Conservation (phyloP, 139 green algal genomes). For the Edaphochlamys debaryana region DNA sequence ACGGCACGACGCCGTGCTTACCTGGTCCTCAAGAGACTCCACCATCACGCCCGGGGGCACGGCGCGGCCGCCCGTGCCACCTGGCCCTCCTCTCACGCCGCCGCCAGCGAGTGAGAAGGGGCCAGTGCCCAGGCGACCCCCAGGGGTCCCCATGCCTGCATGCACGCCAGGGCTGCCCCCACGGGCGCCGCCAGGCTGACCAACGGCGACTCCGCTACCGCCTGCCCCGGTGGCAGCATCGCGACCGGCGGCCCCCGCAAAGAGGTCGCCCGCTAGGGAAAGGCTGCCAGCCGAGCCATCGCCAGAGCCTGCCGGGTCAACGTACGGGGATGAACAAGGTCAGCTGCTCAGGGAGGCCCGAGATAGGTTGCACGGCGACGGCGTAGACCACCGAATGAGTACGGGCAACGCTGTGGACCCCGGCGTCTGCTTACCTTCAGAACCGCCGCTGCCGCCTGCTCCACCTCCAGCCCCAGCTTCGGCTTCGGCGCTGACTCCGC, state of each 20-base stretch:
- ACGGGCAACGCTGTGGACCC: too few species aligned
- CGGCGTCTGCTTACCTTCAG: too few species aligned
- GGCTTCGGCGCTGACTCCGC: too few species aligned
- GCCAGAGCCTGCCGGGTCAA: background rate
- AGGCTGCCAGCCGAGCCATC: background rate
- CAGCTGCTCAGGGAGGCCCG: too few species aligned
- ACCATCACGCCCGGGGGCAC: background rate
- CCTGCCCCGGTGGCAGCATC: background rate
- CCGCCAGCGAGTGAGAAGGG: background rate
- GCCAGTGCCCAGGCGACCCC: too few species aligned
- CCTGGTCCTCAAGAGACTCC: constrained; percentile 36
- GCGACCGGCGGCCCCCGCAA: too few species aligned
- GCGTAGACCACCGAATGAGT: too few species aligned
- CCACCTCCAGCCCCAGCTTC: background rate
- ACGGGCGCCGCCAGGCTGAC: background rate
- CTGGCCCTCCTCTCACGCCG: background rate
- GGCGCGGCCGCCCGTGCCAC: background rate
- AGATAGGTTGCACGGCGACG: too few species aligned
- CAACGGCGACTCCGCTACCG: background rate
- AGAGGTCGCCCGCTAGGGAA: too few species aligned
- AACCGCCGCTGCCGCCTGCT: background rate
- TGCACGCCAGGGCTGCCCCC: background rate
- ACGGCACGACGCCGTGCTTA: too few species aligned
- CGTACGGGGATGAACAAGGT: too few species aligned
- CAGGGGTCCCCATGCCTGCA: background rate